Evolutionary conservation across 805 yeast genomes (phyloP), one percentile per base, ranked within the genome.

Genomic region (Candida nemodendra): DNA sequence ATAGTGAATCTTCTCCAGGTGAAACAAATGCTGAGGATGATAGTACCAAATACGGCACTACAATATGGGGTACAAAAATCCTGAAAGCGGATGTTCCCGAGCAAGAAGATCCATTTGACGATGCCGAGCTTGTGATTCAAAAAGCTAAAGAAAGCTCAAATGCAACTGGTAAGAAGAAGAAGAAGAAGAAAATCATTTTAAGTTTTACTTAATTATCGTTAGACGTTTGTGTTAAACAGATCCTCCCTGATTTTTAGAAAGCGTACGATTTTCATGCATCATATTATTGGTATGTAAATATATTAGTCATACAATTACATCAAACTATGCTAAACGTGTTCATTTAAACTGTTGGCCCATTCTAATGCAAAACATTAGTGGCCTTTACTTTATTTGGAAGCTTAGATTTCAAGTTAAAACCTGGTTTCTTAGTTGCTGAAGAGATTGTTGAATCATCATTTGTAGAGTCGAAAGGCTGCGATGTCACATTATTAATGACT

Each of bases 51-150:
- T 54, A 50, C 23, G 54, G 49, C 13, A 53, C 77, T 1, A 81
- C 93, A 0, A 78, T 85, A 3, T 85, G 95, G 95, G 95, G 95
- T 0, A 84, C 93, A 1, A 67, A 62, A 36, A 74, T 78, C 2
- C 73, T 72, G 4, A 71, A 61, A 14, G 41, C 64, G 45, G 62
- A 60, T 19, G 66, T 66, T 19, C 57, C 58, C 13, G 62, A 62
- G 3, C 57, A 57, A 1, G 69, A 63, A 7, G 74, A 68, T 27
- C 66, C 69, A 53, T 80, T 74, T 29, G 72, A 72, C 6, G 72
- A 64, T 44, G 46, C 56, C 15, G 71, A 67, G 39, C 74, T 75
- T 41, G 65, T 76, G 71, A 66, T 81, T 16, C 60, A 74, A 18
- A 68, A 67, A 47, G 80, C 79, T 3, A 71, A 67, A 42, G 74